Percentiles rank a stretch among this genome's conserved stretches.
These are phyloP conservation scores for Pythium dissotocum DNA, from an alignment of 352 stramenopile species.

Conservation along the genomic window DNA sequence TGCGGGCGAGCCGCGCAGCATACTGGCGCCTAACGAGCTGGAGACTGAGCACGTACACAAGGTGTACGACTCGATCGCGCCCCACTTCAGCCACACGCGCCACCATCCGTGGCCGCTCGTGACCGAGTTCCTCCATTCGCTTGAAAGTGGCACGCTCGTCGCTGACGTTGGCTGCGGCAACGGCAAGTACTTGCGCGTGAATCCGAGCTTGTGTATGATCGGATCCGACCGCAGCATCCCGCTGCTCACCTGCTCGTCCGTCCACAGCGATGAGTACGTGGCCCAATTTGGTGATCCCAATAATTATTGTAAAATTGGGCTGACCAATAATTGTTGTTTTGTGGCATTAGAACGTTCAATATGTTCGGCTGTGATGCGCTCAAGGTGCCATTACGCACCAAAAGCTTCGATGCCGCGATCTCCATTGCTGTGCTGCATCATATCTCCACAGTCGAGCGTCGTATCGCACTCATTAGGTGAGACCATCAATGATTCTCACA, in stretches of 20 bases:
- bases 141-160: slow-evolving; percentile 56
- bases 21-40: slow-evolving; percentile 50
- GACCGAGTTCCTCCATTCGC: slow-evolving; percentile 49
- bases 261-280: slow-evolving; percentile 38
- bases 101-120: slow-evolving; percentile 83
- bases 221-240: slow-evolving; percentile 76
- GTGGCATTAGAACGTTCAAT: slow-evolving; percentile 41
- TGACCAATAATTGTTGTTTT: neutral
- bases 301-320: neutral
- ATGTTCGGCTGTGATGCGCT: slow-evolving; percentile 76
- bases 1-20: slow-evolving; percentile 1
- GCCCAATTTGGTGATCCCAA: neutral
- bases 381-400: slow-evolving; percentile 55
- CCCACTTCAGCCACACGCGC: slow-evolving; percentile 84
- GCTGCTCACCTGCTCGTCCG: slow-evolving; percentile 54
- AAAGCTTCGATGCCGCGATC: slow-evolving; percentile 72
- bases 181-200: slow-evolving; percentile 78
- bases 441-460: slow-evolving; percentile 74
- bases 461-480: slow-evolving; percentile 68
- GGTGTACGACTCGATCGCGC: slow-evolving; percentile 83
- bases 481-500: neutral
- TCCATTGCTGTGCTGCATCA: slow-evolving; percentile 86
- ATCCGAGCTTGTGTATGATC: slow-evolving; percentile 62
- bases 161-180: slow-evolving; percentile 83
- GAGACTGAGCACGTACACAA: slow-evolving; percentile 84